Conservation (phyloP, 805 yeast genomes). For the Cyberlindnera suaveolens region DNA sequence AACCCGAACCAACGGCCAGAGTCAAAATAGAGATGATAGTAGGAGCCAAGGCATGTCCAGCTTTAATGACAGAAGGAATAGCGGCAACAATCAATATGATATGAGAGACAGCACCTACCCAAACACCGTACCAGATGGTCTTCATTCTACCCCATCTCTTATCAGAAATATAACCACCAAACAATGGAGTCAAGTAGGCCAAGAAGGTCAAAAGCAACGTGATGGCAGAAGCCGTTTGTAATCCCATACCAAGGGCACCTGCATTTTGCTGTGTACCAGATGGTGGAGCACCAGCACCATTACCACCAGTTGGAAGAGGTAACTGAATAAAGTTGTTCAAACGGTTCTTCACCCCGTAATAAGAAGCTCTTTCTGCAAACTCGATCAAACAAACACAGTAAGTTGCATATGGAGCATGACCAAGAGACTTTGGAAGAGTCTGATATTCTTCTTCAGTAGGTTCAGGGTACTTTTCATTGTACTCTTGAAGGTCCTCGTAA, state of each 20-base stretch:
- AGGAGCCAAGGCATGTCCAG: constrained; percentile 57
- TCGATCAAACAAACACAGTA: constrained; percentile 62
- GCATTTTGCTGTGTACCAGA: constrained; percentile 19
- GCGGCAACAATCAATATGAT: constrained; percentile 65
- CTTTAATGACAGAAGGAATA: constrained; percentile 45
- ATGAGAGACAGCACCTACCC: constrained; percentile 55
- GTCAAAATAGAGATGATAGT: constrained; percentile 36
- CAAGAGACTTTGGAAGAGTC: constrained; percentile 33
- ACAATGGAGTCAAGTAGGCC: constrained; percentile 75
- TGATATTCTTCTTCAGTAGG: constrained; percentile 43
- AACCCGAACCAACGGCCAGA: constrained; percentile 76
- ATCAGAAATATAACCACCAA: constrained; percentile 74
- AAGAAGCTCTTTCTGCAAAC: constrained; percentile 75
- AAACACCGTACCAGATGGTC: constrained; percentile 57
- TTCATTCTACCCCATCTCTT: constrained; percentile 66
- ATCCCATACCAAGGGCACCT: constrained; percentile 57
- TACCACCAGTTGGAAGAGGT: constrained; percentile 31
- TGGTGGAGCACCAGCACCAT: constrained; percentile 28
- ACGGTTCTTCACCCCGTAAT: constrained; percentile 72
- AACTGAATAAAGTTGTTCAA: constrained; percentile 76
- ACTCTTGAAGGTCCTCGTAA: constrained; percentile 21
- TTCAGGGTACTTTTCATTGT: constrained; percentile 16
- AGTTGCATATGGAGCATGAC: constrained; percentile 41
- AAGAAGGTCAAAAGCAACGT: constrained; percentile 77
- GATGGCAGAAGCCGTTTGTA: constrained; percentile 62